Conservation (phyloP, 148 eudicot genomes). For the Arbutus unedo region DNA sequence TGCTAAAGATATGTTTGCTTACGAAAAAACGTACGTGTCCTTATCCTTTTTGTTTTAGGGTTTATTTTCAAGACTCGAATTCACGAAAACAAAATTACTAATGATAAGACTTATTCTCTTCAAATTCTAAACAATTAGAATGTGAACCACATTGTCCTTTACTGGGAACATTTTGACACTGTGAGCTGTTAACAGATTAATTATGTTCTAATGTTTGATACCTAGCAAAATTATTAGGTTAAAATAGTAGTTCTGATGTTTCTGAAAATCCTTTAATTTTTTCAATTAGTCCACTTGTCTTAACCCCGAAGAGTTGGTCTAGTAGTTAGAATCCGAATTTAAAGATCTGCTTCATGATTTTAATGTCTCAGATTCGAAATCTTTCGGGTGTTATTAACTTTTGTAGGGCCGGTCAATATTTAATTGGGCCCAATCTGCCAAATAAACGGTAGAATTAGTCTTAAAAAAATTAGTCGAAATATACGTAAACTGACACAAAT, state of each 20-base stretch:
- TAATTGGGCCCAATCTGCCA: too few species aligned
- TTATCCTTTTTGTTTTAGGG: not conserved
- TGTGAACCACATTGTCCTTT: not conserved
- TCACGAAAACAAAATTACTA: not conserved
- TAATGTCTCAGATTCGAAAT: too few species aligned
- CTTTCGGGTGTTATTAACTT: too few species aligned
- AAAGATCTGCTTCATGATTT: too few species aligned
- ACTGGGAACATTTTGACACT: not conserved
- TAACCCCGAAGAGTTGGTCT: not conserved
- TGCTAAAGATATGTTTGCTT: not conserved
- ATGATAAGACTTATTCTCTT: not conserved
- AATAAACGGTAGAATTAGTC: too few species aligned
- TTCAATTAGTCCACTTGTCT: slow-evolving; percentile 17
- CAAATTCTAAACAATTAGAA: not conserved
- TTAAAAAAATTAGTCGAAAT: too few species aligned
- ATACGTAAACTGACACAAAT: too few species aligned
- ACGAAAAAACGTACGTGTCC: not conserved
- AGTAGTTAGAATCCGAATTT: too few species aligned
- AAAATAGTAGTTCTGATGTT: not conserved
- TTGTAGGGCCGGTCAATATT: too few species aligned
- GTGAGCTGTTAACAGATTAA: slow-evolving; percentile 10
- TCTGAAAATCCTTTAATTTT: not conserved
- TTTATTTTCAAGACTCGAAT: not conserved
- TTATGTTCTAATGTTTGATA: slow-evolving; percentile 5
- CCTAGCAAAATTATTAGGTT: not conserved